These are phyloP conservation scores for Chimonanthus praecox DNA, from an alignment of 164 flowering plant species.

Conservation along the genomic window DNA sequence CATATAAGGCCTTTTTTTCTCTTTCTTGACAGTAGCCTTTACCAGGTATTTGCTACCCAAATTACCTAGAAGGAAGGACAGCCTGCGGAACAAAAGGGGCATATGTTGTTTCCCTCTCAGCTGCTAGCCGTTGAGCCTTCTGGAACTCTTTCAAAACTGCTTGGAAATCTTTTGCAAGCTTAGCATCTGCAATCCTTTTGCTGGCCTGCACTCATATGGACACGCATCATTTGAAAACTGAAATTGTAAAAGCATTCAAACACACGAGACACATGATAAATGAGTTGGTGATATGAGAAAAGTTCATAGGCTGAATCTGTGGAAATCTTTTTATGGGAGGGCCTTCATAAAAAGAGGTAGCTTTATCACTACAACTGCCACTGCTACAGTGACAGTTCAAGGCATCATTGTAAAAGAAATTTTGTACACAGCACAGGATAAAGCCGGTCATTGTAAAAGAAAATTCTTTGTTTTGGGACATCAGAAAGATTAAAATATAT, in stretches of 20 bases:
- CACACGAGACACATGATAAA: too few species aligned
- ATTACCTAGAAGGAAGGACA: conserved; percentile 45
- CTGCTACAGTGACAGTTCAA: not conserved
- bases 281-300: not conserved
- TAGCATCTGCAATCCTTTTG: conserved; percentile 77
- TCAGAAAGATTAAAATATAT: too few species aligned
- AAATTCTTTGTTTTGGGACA: too few species aligned
- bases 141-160: conserved; percentile 70
- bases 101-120: conserved; percentile 69
- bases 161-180: conserved; percentile 79
- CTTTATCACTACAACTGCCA: not conserved
- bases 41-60: not conserved
- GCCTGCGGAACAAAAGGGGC: conserved; percentile 48
- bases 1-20: too few species aligned
- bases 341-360: not conserved
- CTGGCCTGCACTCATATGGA: conserved; percentile 38
- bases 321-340: not conserved
- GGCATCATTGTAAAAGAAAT: not conserved
- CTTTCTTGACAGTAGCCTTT: too few species aligned
- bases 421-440: too few species aligned
- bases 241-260: not conserved
- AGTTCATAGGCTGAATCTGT: too few species aligned
- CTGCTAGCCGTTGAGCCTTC: conserved; percentile 74
- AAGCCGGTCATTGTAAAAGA: not conserved
- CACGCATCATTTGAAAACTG: not conserved